Conservation (phyloP, 2,329 filamentous ascomycete genomes). For the Fonsecaea multimorphosa region DNA sequence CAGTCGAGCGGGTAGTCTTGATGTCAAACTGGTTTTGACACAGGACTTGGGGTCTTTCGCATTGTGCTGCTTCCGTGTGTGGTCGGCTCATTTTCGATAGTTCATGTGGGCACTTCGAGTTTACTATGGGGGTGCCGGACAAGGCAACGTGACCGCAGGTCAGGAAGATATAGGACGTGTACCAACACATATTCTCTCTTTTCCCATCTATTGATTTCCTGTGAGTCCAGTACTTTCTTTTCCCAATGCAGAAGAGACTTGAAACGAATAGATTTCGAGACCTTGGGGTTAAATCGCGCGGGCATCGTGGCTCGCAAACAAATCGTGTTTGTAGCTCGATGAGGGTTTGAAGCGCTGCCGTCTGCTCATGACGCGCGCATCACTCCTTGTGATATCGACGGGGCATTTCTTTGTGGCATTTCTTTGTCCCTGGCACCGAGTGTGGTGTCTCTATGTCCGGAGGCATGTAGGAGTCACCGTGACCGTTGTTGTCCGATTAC, state of each 20-base stretch:
- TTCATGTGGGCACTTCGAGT: conserved; percentile 17
- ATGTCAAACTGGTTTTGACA: not conserved
- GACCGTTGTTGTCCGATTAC: not conserved
- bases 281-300: not conserved
- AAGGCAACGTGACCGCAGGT: conserved; percentile 30
- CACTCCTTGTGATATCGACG: not conserved
- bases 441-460: not conserved
- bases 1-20: not conserved
- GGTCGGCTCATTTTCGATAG: not conserved
- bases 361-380: not conserved
- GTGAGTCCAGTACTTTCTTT: not conserved
- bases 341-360: not conserved
- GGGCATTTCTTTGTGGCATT: not conserved
- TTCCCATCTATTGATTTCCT: not conserved
- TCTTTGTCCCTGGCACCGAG: not conserved
- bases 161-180: conserved; percentile 34
- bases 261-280: not conserved
- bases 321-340: not conserved
- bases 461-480: not conserved
- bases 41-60: not conserved
- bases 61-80: not conserved
- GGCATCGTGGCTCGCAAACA: not conserved
- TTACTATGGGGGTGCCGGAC: conserved; percentile 22
- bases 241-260: not conserved
- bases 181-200: conserved; percentile 33